phyloP scores from a whole-genome alignment of 129 eudicot species.

The Flaveria robusta region DNA sequence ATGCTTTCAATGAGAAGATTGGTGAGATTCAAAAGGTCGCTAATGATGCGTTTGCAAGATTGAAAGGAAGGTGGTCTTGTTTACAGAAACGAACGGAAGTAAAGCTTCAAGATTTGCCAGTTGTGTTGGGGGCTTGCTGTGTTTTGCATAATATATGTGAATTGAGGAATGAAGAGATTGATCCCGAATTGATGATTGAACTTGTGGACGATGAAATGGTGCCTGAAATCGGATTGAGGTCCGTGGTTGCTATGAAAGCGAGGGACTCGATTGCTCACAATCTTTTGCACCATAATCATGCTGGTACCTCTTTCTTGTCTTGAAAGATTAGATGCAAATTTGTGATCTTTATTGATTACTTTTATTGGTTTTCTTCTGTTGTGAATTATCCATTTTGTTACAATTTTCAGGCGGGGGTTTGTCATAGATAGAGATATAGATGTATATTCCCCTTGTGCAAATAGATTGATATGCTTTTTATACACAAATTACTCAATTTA shows the following conservation, averaged over 20 bases:
- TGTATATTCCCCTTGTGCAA: slow-evolving; percentile 30
- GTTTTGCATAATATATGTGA: slow-evolving; percentile 96
- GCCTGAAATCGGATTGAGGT: slow-evolving; percentile 75
- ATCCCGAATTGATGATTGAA: slow-evolving; percentile 55
- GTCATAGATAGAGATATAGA: slow-evolving; percentile 19
- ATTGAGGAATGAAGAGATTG: slow-evolving; percentile 74
- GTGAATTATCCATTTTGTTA: slow-evolving; percentile 29
- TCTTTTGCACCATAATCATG: slow-evolving; percentile 93
- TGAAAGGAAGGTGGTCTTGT: slow-evolving; percentile 96
- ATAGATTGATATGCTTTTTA: slow-evolving; percentile 22
- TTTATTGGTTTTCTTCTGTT: slow-evolving; percentile 18
- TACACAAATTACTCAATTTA: slow-evolving; percentile 12
- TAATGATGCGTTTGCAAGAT: slow-evolving; percentile 67
- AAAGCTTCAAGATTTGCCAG: slow-evolving; percentile 93
- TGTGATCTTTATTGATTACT: slow-evolving; percentile 2
- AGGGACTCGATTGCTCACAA: slow-evolving; percentile 93
- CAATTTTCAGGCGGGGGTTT: slow-evolving; percentile 23
- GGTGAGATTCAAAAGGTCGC: slow-evolving; percentile 67
- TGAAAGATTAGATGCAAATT: slow-evolving; percentile 18
- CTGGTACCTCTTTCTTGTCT: slow-evolving; percentile 84
- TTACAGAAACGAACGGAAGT: slow-evolving; percentile 93
- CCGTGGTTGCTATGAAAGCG: slow-evolving; percentile 64
- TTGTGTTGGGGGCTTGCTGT: slow-evolving; percentile 94
- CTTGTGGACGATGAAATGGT: slow-evolving; percentile 90
- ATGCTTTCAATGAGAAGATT: slow-evolving; percentile 87